Conservation (phyloP, 1,284 basidiomycete species). For the Pyrrhoderma lamaoense region DNA sequence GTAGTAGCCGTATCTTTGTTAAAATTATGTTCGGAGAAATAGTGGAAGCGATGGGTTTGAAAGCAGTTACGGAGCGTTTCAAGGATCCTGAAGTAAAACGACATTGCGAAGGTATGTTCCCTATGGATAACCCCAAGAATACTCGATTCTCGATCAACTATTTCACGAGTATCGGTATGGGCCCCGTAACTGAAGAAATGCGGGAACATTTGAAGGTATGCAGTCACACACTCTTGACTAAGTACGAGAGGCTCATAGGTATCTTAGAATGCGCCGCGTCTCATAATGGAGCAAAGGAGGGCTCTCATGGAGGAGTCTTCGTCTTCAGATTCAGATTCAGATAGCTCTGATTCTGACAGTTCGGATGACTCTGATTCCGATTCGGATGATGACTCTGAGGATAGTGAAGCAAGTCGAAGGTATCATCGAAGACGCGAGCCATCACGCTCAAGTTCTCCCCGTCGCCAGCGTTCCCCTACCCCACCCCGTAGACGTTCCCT, state of each 20-base stretch:
- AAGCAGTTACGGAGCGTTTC: constrained; percentile 78
- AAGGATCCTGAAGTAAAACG: constrained; percentile 76
- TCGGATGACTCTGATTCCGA: constrained; percentile 29
- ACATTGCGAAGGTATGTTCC: constrained; percentile 84
- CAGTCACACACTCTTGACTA: constrained; percentile 18
- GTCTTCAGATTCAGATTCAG: constrained; percentile 44
- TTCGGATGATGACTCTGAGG: constrained; percentile 16
- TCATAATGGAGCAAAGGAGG: constrained; percentile 90
- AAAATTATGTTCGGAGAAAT: constrained; percentile 96
- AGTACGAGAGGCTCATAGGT: background rate
- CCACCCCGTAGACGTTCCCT: constrained; percentile 17
- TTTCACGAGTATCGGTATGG: constrained; percentile 90
- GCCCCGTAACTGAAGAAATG: constrained; percentile 92
- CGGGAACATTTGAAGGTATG: constrained; percentile 86
- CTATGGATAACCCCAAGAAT: constrained; percentile 92
- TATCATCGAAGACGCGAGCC: constrained; percentile 5
- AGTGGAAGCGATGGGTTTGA: constrained; percentile 89
- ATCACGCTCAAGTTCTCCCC: constrained; percentile 4
- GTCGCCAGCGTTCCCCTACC: constrained; percentile 8
- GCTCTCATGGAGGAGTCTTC: constrained; percentile 72
- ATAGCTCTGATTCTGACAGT: constrained; percentile 31
- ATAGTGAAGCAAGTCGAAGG: constrained; percentile 7
- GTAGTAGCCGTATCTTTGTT: constrained; percentile 92
- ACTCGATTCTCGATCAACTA: constrained; percentile 98
- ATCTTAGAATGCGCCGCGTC: constrained; percentile 74